Conservation (phyloP, 768 basidiomycete genomes). For the Xerocomus potaroensis region DNA sequence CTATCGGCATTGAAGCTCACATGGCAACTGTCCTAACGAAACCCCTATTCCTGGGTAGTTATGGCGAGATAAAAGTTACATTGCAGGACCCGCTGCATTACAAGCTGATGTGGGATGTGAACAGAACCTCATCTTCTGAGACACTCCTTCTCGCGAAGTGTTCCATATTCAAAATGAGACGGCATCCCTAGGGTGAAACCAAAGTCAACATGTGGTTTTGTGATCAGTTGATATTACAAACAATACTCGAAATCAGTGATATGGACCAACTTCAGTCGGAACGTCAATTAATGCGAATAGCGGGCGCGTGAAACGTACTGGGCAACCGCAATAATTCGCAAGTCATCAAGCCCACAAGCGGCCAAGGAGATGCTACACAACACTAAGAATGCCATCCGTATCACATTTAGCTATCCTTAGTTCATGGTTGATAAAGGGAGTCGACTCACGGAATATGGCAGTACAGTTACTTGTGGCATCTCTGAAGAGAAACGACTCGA, state of each 20-base stretch:
- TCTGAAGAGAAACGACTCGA: constrained; percentile 39
- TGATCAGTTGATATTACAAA: constrained; percentile 7
- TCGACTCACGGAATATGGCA: constrained; percentile 34
- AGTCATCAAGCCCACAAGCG: neutral
- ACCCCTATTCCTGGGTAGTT: neutral
- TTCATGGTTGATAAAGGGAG: neutral
- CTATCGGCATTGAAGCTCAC: neutral
- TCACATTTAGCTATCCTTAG: neutral
- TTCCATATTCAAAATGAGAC: constrained; percentile 25
- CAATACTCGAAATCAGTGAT: constrained; percentile 11
- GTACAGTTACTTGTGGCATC: constrained; percentile 45
- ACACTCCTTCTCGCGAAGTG: constrained; percentile 5
- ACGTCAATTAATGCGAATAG: neutral
- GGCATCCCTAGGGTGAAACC: constrained; percentile 15
- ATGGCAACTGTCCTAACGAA: neutral
- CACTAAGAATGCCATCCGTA: neutral
- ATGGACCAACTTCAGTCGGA: constrained; percentile 11
- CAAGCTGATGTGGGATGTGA: constrained; percentile 10
- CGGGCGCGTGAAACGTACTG: constrained; percentile 2
- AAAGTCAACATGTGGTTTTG: too few species aligned
- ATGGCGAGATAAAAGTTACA: neutral
- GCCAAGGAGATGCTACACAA: neutral
- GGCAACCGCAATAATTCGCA: neutral
- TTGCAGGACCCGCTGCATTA: neutral
- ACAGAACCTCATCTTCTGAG: constrained; percentile 3